These are phyloP conservation scores for Suillus brevipes DNA, from an alignment of 768 basidiomycete genomes.

Conservation along the genomic window DNA sequence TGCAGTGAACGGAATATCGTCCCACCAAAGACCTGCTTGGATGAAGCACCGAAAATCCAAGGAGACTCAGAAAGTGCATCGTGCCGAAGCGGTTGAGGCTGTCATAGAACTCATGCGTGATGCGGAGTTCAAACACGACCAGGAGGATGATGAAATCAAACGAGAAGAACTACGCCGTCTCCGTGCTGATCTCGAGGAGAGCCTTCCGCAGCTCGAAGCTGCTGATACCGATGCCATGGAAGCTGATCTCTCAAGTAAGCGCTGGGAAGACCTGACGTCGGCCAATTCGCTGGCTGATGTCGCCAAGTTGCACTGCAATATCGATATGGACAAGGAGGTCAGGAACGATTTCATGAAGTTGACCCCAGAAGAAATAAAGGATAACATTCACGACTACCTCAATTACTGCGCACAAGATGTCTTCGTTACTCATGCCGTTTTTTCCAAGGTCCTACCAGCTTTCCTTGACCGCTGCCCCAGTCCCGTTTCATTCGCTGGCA, in stretches of 20 bases:
- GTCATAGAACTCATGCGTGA: slow-evolving; percentile 54
- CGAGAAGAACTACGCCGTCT: slow-evolving; percentile 41
- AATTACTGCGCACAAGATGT: slow-evolving; percentile 89
- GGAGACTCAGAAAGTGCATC: slow-evolving; percentile 51
- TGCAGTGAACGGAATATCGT: slow-evolving; percentile 91
- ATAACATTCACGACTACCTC: slow-evolving; percentile 71
- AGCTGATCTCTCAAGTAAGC: slow-evolving; percentile 47
- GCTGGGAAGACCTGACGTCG: slow-evolving; percentile 94
- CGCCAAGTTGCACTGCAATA: slow-evolving; percentile 84
- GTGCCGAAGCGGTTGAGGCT: slow-evolving; percentile 63
- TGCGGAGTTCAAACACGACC: slow-evolving; percentile 34
- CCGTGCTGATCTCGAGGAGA: slow-evolving; percentile 41
- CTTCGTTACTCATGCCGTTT: slow-evolving; percentile 80
- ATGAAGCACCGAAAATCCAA: slow-evolving; percentile 78
- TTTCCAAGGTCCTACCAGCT: slow-evolving; percentile 69
- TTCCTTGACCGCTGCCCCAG: slow-evolving; percentile 86
- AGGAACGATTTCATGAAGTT: slow-evolving; percentile 76
- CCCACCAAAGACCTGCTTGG: slow-evolving; percentile 94
- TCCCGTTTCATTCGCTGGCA: slow-evolving; percentile 90
- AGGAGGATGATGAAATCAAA: slow-evolving; percentile 41
- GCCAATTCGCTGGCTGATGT: slow-evolving; percentile 92
- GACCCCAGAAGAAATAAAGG: slow-evolving; percentile 62
- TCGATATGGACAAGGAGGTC: slow-evolving; percentile 73
- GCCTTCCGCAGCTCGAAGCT: slow-evolving; percentile 37
- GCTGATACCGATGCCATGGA: slow-evolving; percentile 41